Conservation (phyloP, 2,329 filamentous ascomycete species). For the Nigrospora oryzae region DNA sequence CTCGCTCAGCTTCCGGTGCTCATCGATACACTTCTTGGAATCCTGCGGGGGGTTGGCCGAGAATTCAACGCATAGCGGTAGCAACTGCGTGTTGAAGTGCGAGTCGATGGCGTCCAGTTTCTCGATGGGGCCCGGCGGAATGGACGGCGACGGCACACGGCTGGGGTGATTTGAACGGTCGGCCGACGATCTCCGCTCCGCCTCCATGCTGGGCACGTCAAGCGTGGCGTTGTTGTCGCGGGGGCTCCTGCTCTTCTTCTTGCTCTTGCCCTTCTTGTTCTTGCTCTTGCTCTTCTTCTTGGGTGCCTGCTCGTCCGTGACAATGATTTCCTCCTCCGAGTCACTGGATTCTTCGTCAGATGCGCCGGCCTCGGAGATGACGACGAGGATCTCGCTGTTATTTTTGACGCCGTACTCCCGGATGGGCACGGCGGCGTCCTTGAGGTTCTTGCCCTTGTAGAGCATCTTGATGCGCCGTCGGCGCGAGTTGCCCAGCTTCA, state of each 20-base stretch:
- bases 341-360: conserved; percentile 29
- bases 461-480: conserved; percentile 53
- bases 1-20: conserved; percentile 68
- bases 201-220: conserved; percentile 25
- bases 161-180: conserved; percentile 28
- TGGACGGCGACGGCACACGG: conserved; percentile 25
- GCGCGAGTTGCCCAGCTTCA: conserved; percentile 49
- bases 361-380: conserved; percentile 39
- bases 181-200: conserved; percentile 20
- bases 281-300: conserved; percentile 35
- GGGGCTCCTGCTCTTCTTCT: conserved; percentile 30
- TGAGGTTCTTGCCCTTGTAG: conserved; percentile 66
- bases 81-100: conserved; percentile 55
- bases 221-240: conserved; percentile 33
- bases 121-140: conserved; percentile 37
- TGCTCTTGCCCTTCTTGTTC: conserved; percentile 24
- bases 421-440: conserved; percentile 49
- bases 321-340: conserved; percentile 33
- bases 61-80: conserved; percentile 59
- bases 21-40: conserved; percentile 59
- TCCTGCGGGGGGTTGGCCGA: conserved; percentile 55
- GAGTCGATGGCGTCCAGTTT: conserved; percentile 59
- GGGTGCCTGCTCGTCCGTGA: conserved; percentile 32
- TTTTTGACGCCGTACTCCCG: conserved; percentile 55
- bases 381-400: conserved; percentile 52